These are phyloP conservation scores for Acacia acuminata DNA, from an alignment of 306 rosid species.

Conservation along the genomic window DNA sequence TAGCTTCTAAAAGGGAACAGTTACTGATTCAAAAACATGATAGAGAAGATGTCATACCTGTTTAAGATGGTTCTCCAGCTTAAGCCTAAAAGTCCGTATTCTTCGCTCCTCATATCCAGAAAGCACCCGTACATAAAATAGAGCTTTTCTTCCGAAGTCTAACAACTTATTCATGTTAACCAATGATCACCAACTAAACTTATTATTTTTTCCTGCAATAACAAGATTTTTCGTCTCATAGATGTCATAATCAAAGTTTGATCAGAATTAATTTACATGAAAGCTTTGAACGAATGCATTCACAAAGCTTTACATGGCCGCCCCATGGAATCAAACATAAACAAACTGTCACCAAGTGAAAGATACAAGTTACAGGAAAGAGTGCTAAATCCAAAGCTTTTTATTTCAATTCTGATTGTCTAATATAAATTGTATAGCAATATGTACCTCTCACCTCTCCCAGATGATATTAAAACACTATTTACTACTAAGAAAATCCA, in stretches of 20 bases:
- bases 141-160: constrained; percentile 63
- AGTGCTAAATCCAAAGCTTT: neutral
- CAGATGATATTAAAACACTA: neutral
- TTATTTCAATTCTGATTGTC: neutral
- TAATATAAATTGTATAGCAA: neutral
- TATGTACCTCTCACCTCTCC: neutral
- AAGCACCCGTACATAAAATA: constrained; percentile 75
- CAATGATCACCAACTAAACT: constrained; percentile 31
- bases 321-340: constrained; percentile 15
- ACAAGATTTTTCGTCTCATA: constrained; percentile 11
- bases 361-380: neutral
- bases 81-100: constrained; percentile 66
- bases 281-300: constrained; percentile 10
- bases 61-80: constrained; percentile 49
- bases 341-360: constrained; percentile 16
- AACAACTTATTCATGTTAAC: constrained; percentile 43
- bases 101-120: constrained; percentile 90
- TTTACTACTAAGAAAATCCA: neutral
- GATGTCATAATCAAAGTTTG: constrained; percentile 9
- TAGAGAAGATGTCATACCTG: constrained; percentile 39
- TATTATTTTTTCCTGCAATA: constrained; percentile 34
- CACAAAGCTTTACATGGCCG: constrained; percentile 5
- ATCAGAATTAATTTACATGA: constrained; percentile 23
- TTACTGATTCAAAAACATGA: constrained; percentile 13
- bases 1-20: constrained; percentile 19